Percentiles rank a stretch among this genome's conserved stretches.
Evolutionary conservation across 1,284 basidiomycete genomes (phyloP).

Genomic region (Irpex rosettiformis): DNA sequence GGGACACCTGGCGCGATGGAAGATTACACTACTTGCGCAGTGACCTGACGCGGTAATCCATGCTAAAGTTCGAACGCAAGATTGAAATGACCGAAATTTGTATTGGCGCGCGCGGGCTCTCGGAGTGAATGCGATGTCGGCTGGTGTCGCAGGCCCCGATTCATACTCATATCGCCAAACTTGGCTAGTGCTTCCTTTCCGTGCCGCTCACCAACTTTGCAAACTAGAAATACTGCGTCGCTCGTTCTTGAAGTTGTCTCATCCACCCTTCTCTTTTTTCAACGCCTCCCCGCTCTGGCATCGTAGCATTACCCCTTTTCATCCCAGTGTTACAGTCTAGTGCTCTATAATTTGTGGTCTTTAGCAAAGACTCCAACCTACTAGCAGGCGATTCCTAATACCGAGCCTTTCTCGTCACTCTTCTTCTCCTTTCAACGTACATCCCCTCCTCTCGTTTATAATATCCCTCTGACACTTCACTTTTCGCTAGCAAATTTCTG

Average conservation of each 20-base stretch:
- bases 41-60: too few relatives aligned
- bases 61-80: neutral
- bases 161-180: constrained; percentile 11
- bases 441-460: neutral
- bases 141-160: neutral
- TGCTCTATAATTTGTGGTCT: neutral
- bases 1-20: neutral
- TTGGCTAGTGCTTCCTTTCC: constrained; percentile 10
- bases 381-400: constrained; percentile 1
- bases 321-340: neutral
- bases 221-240: constrained; percentile 7
- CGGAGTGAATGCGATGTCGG: neutral
- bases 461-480: neutral
- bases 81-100: neutral
- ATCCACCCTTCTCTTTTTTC: neutral
- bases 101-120: neutral
- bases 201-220: constrained; percentile 7
- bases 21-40: neutral
- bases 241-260: neutral
- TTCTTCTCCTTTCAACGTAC: neutral
- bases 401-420: neutral
- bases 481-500: neutral
- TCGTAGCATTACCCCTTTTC: neutral
- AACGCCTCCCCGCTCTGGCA: neutral
- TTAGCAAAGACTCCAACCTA: neutral